Conservation (phyloP, 2,329 filamentous ascomycete genomes). For the Plectosphaerella plurivora region DNA sequence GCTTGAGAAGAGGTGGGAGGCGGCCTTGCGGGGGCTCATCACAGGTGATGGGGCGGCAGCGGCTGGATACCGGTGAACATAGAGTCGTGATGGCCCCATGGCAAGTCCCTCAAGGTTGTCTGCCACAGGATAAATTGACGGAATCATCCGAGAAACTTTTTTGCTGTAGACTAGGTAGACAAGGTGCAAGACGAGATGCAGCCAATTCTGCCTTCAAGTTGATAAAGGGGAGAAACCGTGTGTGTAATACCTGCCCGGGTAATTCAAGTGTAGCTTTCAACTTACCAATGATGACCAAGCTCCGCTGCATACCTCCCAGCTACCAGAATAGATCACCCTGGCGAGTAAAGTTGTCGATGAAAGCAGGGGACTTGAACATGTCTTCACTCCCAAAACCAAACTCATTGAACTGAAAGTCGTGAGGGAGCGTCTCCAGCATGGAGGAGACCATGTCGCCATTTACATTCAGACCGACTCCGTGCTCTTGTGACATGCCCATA, state of each 20-base stretch:
- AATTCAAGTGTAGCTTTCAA: not conserved
- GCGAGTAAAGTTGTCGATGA: not conserved
- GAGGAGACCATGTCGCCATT: not conserved
- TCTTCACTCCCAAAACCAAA: not conserved
- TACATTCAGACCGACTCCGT: not conserved
- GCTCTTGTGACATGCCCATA: too few relatives aligned
- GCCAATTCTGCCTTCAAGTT: not conserved
- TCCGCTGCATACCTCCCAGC: too few relatives aligned
- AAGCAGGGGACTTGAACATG: not conserved
- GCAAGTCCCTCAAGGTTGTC: too few relatives aligned
- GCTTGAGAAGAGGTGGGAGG: slow-evolving; percentile 24
- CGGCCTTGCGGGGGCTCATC: not conserved
- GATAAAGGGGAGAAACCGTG: not conserved
- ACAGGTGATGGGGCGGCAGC: not conserved
- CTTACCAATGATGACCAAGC: too few relatives aligned
- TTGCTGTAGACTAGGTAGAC: too few relatives aligned
- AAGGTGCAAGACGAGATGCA: too few relatives aligned
- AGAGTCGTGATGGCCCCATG: too few relatives aligned
- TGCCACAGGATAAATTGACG: too few relatives aligned
- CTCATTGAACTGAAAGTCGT: not conserved
- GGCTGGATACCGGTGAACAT: not conserved
- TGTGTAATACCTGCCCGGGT: not conserved
- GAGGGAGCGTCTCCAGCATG: not conserved
- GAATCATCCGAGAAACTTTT: too few relatives aligned
- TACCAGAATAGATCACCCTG: not conserved